A percentile compares a stretch with the other conserved stretches of the same genome.
These are phyloP conservation scores for Amylostereum chailletii DNA, from an alignment of 1,284 basidiomycete genomes.

Conservation along the genomic window DNA sequence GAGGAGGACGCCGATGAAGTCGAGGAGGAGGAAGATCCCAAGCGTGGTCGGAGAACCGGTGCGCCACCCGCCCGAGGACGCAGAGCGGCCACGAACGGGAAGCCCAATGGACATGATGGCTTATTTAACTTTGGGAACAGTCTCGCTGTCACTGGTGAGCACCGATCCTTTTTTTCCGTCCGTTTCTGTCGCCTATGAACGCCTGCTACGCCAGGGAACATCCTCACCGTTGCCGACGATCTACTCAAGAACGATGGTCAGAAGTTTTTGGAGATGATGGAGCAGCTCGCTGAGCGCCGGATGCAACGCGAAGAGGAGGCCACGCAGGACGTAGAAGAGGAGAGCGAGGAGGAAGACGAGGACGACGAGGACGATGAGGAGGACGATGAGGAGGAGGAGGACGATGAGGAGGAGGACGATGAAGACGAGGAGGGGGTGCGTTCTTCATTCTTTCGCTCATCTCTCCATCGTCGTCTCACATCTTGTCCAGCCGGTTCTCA, in stretches of 20 bases:
- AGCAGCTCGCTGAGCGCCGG: slow-evolving; percentile 91
- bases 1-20: slow-evolving; percentile 54
- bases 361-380: slow-evolving; percentile 27
- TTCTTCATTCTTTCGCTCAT: slow-evolving; percentile 6
- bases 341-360: slow-evolving; percentile 28
- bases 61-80: slow-evolving; percentile 17
- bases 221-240: slow-evolving; percentile 98
- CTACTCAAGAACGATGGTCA: slow-evolving; percentile 97
- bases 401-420: slow-evolving; percentile 27
- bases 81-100: slow-evolving; percentile 28
- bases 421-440: slow-evolving; percentile 22
- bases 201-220: slow-evolving; percentile 64
- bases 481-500: slow-evolving; percentile 44
- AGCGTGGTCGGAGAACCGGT: slow-evolving; percentile 13
- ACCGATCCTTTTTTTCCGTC: slow-evolving; percentile 3
- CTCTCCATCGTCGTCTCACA: slow-evolving; percentile 9
- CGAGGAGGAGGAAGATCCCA: slow-evolving; percentile 33
- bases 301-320: slow-evolving; percentile 92
- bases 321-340: slow-evolving; percentile 58
- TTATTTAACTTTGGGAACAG: slow-evolving; percentile 74
- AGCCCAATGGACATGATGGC: slow-evolving; percentile 43
- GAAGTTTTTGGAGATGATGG: slow-evolving; percentile 99
- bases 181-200: slow-evolving; percentile 6
- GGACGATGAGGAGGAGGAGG: slow-evolving; percentile 27
- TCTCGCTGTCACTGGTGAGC: slow-evolving; percentile 77